phyloP scores from a whole-genome alignment of 352 stramenopile species.

The Aphanomyces cochlioides region DNA sequence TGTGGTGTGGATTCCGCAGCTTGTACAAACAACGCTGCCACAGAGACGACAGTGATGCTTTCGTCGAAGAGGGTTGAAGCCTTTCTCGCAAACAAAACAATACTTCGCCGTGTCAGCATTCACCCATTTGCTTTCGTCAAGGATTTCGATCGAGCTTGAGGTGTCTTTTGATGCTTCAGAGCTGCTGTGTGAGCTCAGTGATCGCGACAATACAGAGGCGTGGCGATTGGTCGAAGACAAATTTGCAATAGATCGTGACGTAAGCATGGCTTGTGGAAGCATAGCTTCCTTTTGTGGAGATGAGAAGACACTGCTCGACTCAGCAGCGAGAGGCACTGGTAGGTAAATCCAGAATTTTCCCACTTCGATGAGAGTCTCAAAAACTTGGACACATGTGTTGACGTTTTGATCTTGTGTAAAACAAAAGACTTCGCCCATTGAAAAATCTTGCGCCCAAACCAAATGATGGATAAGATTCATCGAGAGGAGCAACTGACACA shows the following conservation, averaged over 20 bases:
- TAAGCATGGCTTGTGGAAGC: neutral
- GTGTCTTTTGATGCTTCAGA: neutral
- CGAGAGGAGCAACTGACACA: constrained; percentile 56
- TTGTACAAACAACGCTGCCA: constrained; percentile 54
- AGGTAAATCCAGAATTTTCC: constrained; percentile 81
- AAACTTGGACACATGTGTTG: constrained; percentile 67
- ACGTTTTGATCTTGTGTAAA: constrained; percentile 52
- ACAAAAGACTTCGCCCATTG: constrained; percentile 58
- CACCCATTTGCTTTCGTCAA: constrained; percentile 18
- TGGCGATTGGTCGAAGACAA: neutral
- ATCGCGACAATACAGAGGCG: neutral
- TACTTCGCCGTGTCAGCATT: constrained; percentile 37
- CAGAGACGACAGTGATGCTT: constrained; percentile 72
- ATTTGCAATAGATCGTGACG: neutral
- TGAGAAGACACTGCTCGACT: neutral
- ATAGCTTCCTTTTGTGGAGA: neutral
- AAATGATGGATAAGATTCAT: constrained; percentile 86
- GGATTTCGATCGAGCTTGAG: constrained; percentile 30
- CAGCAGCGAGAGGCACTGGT: constrained; percentile 34
- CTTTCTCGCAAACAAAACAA: constrained; percentile 73
- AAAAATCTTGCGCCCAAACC: constrained; percentile 81
- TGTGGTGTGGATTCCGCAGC: constrained; percentile 63
- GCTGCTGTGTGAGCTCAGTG: constrained; percentile 1
- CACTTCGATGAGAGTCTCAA: constrained; percentile 76
- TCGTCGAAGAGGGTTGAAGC: constrained; percentile 72